phyloP scores from a whole-genome alignment of 2,329 filamentous ascomycete genomes.

The Exutisphaerella laricina region DNA sequence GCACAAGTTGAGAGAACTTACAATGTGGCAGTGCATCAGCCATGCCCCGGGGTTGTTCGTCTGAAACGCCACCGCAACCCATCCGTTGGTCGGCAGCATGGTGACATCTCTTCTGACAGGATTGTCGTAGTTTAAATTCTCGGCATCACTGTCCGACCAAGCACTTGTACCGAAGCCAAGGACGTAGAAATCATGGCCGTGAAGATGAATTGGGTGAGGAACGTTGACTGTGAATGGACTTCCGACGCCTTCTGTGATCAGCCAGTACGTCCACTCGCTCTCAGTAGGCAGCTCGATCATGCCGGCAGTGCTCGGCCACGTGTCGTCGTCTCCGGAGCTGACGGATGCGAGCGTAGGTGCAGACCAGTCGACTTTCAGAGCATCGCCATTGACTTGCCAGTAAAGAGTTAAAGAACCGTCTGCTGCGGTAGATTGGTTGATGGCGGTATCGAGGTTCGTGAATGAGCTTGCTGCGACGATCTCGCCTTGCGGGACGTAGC shows the following conservation, averaged over 20 bases:
- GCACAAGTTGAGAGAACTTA: slow-evolving; percentile 10
- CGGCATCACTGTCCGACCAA: slow-evolving; percentile 22
- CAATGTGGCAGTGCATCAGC: slow-evolving; percentile 42
- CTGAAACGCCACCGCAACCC: slow-evolving; percentile 38
- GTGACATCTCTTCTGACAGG: slow-evolving; percentile 39
- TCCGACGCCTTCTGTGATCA: slow-evolving; percentile 30
- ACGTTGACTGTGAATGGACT: slow-evolving; percentile 27
- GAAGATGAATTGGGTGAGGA: slow-evolving; percentile 32
- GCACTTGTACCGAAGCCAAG: slow-evolving; percentile 25
- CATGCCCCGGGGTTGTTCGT: slow-evolving; percentile 42
- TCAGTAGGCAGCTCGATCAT: slow-evolving; percentile 31
- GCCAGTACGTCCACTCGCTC: slow-evolving; percentile 32
- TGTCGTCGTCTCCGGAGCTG: slow-evolving; percentile 36
- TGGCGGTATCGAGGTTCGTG: slow-evolving; percentile 25
- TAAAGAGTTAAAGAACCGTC: slow-evolving; percentile 30
- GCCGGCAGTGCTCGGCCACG: slow-evolving; percentile 33
- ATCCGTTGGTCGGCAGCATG: slow-evolving; percentile 35
- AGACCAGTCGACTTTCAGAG: slow-evolving; percentile 41
- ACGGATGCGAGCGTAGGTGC: slow-evolving; percentile 43
- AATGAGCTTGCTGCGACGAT: slow-evolving; percentile 22
- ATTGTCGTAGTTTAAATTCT: slow-evolving; percentile 32
- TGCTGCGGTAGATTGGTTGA: slow-evolving; percentile 27
- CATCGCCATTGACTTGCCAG: slow-evolving; percentile 42
- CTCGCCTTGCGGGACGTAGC: slow-evolving; percentile 30
- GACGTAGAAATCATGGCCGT: slow-evolving; percentile 32